Evolutionary conservation across 2,329 filamentous ascomycete species (phyloP), one percentile per base, ranked within the genome.

Genomic region (Arachnomyces sp.): DNA sequence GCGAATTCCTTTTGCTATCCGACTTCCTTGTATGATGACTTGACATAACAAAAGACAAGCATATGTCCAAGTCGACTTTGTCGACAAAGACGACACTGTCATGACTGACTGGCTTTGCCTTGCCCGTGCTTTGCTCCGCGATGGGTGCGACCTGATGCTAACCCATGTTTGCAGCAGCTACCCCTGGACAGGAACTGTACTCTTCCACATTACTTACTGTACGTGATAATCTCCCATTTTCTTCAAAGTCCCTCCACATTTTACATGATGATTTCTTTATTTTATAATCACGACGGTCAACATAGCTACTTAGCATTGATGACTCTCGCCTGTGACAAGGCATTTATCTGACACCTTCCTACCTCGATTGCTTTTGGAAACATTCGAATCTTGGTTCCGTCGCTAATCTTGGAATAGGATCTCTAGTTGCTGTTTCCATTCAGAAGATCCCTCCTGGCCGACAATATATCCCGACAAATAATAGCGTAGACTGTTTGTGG

Each of bases 201-300:
- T 25, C 21, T 25, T 25, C 21, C 5, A 25, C 9, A n/a, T n/a
- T 5, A 25, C 21, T 25, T 25, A 25, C 21, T 38, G 40, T 16
- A 45, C 29, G 42, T 40, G 34, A 44, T 46, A 42, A 46, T n/a
- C n/a, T n/a, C 52, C 46, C 21, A 13, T 37, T 18, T 32, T 31
- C 13, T 36, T 34, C 35, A 36, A 34, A 34, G 31, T 15, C 40
- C 43, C 12, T 34, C 39, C 47, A 52, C 48, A 44, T 46, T 55
- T 73, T 62, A 66, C 48, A 81, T 82, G 80, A 84, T 84, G 80
- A 84, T 77, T 74, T 71, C 63, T 54, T 65, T 58, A 51, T 55
- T n/a, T n/a, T 59, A 73, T 76, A 77, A 80, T 86, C 83, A 87
- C 83, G 83, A 87, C 83, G 83, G 83, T 87, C 83, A 83, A 82